These are phyloP conservation scores for Westerdykella ornata DNA, from an alignment of 2,329 filamentous ascomycete species.

Conservation along the genomic window DNA sequence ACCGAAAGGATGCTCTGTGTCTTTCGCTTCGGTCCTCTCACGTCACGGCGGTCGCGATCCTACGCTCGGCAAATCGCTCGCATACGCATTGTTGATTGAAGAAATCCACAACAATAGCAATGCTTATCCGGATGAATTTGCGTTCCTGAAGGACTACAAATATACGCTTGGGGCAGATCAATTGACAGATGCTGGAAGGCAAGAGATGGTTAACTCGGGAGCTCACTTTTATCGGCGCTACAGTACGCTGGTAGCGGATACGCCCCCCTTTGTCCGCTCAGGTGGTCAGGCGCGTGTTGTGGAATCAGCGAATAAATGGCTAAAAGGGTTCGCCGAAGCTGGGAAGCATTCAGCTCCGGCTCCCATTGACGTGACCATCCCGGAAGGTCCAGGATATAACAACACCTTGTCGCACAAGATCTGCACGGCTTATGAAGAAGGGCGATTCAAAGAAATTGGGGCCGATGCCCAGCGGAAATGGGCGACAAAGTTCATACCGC, in stretches of 20 bases:
- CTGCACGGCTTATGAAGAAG: constrained; percentile 64
- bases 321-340: constrained; percentile 61
- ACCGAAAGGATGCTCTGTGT: constrained; percentile 64
- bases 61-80: constrained; percentile 58
- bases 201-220: constrained; percentile 68
- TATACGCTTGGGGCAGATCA: constrained; percentile 66
- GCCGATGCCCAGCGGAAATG: constrained; percentile 51
- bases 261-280: constrained; percentile 64
- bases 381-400: constrained; percentile 60
- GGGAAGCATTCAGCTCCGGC: constrained; percentile 37
- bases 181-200: constrained; percentile 61
- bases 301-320: constrained; percentile 68
- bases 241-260: constrained; percentile 49
- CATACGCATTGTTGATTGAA: constrained; percentile 58
- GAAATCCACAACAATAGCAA: constrained; percentile 55
- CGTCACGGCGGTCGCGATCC: constrained; percentile 82
- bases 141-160: constrained; percentile 64
- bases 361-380: constrained; percentile 54
- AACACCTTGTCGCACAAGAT: constrained; percentile 73
- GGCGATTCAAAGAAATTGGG: constrained; percentile 46
- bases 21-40: constrained; percentile 74
- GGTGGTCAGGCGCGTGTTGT: constrained; percentile 65
- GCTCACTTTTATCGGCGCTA: constrained; percentile 71
- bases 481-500: constrained; percentile 56
- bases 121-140: constrained; percentile 56